Evolutionary conservation across 371 early-diverging fungal genomes (phyloP), one percentile per base, ranked within the genome.

Genomic region (Haplosporangium sp.): DNA sequence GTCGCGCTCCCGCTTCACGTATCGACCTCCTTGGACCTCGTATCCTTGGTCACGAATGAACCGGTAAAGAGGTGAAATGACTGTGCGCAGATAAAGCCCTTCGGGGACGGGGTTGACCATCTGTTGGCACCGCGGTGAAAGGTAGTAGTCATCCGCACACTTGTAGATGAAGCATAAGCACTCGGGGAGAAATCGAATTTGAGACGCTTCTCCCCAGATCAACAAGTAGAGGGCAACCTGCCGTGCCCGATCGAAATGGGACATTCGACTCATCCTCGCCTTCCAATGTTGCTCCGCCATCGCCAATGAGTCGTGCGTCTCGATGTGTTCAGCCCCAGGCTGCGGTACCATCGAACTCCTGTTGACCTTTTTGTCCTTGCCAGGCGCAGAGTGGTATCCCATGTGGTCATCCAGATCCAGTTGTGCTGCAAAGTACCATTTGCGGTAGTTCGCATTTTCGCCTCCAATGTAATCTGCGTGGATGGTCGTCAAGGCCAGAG

Each of bases 401-500:
- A 82, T 77, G 71, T 84, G 62, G 77, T 91, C 86, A 68, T 93
- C 88, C 47, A 83, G 80, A 64, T 94, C 92, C 67, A 93, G 86
- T 60, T 91, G 88, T 6, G 94, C 91, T 21, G 92, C 92, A 82
- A 94, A 94, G 80, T 87, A 93, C 95, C 95, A 94, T 67, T 89
- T 91, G 40, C 91, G 86, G 67, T 94, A 95, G 81, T 95, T 95
- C 47, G 94, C 89, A 62, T 91, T 82, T 59, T 91, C 89, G 20
- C 95, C 95, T 58, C 93, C 93, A 69, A 95, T 89, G 64, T 94
- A 94, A 68, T 95, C 95, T 9, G 92, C 92, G 74, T 95, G 95
- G 37, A 95, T 79, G 36, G 91, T 90, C 18, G 92, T 83, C 23
- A 94, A 79, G 11, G 95, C 95, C 62, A 89, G 84, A 37, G 86